A percentile compares a stretch with the other conserved stretches of the same genome.
Conservation (phyloP, 2,329 filamentous ascomycete genomes). For the Botrytis hyacinthi region DNA sequence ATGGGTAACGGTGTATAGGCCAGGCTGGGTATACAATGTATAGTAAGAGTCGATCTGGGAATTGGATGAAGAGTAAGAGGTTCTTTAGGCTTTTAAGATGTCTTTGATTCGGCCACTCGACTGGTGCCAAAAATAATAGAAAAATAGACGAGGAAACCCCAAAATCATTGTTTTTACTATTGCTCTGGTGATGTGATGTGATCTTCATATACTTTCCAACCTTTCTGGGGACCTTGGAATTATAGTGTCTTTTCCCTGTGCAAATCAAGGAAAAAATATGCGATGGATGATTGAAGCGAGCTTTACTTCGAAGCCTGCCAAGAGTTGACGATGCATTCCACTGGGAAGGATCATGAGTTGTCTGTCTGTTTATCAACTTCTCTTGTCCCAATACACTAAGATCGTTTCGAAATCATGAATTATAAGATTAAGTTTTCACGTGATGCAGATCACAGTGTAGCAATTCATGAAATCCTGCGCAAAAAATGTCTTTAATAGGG, state of each 20-base stretch:
- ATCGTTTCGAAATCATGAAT: not conserved
- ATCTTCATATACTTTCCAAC: not conserved
- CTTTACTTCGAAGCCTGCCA: not conserved
- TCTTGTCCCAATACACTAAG: not conserved
- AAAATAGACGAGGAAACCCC: not conserved
- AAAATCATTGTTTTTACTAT: not conserved
- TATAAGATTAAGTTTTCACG: not conserved
- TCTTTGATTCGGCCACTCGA: not conserved
- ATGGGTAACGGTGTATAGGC: not conserved
- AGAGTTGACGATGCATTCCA: not conserved
- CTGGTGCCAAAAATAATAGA: not conserved
- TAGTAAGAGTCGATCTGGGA: not conserved
- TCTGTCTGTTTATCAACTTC: not conserved
- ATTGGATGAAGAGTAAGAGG: not conserved
- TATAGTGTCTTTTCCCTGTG: not conserved
- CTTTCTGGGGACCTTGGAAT: not conserved
- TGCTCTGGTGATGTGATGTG: not conserved
- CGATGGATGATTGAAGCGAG: not conserved
- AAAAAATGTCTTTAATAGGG: conserved; percentile 12
- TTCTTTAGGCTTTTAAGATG: not conserved
- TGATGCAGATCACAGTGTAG: not conserved
- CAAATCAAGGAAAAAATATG: not conserved
- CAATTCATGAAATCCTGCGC: not conserved
- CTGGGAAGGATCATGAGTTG: not conserved
- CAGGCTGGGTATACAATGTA: not conserved